Conservation (phyloP, 305 asterid genomes). For the Plantago coronopus region DNA sequence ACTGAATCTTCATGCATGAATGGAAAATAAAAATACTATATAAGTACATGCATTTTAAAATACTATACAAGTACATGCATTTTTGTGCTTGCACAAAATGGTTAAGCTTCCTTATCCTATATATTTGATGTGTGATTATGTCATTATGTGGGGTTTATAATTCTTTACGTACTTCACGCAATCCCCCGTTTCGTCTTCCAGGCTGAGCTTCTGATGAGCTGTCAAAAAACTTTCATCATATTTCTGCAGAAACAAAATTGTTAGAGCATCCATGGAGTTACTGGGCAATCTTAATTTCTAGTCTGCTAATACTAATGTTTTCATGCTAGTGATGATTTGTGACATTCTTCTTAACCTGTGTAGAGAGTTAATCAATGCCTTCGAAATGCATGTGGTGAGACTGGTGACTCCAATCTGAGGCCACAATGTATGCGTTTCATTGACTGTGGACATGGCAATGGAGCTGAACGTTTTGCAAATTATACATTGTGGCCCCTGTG, state of each 20-base stretch:
- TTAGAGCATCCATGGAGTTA: not conserved
- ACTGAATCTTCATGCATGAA: not conserved
- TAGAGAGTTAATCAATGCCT: slow-evolving; percentile 89
- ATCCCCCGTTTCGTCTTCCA: no score
- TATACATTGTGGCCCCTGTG: slow-evolving; percentile 44
- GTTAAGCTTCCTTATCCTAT: not conserved
- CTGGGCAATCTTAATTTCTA: no score
- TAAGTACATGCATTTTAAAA: not conserved
- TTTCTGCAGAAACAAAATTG: not conserved
- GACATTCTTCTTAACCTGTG: slow-evolving; percentile 13
- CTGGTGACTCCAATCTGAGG: slow-evolving; percentile 25
- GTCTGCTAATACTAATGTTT: no score
- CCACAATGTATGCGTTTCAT: slow-evolving; percentile 40
- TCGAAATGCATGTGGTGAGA: slow-evolving; percentile 54
- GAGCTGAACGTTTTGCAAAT: slow-evolving; percentile 17
- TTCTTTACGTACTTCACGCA: not conserved
- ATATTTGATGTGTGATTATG: not conserved
- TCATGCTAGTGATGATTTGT: not conserved
- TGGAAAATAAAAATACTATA: not conserved
- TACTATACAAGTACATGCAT: not conserved
- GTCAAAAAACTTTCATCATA: not conserved
- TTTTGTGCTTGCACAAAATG: not conserved
- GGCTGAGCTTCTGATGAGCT: not conserved
- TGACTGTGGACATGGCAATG: slow-evolving; percentile 72
- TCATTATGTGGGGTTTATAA: no score